phyloP scores from a whole-genome alignment of 768 basidiomycete species.

The Hydnomerulius pinastri region DNA sequence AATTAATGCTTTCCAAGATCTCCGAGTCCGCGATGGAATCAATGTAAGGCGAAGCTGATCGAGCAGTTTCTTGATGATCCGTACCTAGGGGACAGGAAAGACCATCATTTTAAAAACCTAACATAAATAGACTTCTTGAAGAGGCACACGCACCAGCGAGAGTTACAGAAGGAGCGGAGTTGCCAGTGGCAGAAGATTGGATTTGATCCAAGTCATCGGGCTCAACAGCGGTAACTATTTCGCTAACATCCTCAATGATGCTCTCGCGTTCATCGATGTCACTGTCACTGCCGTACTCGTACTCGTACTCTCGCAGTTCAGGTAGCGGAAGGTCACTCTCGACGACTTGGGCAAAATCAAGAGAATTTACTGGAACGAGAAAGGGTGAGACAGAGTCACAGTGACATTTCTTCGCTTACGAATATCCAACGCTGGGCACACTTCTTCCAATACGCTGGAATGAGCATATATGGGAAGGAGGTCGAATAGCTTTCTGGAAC shows the following conservation, averaged over 20 bases:
- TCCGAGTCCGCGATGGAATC: background rate
- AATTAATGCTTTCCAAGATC: background rate
- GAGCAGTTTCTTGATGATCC: background rate
- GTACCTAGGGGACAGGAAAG: background rate
- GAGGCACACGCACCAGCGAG: background rate
- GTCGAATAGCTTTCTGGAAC: background rate
- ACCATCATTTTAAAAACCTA: constrained; percentile 2
- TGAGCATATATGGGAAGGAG: constrained; percentile 1
- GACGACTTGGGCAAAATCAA: background rate
- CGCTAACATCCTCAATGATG: background rate
- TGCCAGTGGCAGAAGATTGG: background rate
- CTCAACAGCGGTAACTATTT: background rate
- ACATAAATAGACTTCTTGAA: background rate
- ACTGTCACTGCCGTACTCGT: constrained; percentile 26
- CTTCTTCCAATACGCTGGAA: background rate
- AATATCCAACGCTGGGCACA: background rate
- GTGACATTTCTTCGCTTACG: background rate
- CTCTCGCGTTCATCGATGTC: constrained; percentile 23
- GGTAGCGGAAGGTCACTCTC: background rate
- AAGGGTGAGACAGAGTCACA: background rate
- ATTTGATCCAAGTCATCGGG: background rate
- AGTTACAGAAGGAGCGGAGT: background rate
- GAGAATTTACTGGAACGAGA: background rate
- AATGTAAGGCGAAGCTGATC: background rate
- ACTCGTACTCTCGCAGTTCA: too few relatives aligned